Evolutionary conservation across 192 early-diverging fungal species (phyloP).

Genomic region (Backusella tarrabulga): DNA sequence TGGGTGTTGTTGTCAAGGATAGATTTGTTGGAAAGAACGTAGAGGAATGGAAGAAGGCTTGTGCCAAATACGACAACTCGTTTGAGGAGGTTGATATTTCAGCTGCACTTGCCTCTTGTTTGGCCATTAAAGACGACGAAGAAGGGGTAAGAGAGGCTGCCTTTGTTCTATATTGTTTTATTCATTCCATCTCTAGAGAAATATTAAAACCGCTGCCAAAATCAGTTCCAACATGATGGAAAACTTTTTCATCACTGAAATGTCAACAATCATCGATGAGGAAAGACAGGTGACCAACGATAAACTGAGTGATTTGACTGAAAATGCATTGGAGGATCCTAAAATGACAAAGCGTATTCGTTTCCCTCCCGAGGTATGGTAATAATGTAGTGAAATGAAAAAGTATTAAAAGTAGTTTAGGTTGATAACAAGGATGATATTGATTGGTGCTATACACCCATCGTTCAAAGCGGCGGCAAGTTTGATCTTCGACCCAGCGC

Average conservation of each 20-base stretch:
- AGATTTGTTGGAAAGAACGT: constrained; percentile 71
- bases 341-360: constrained; percentile 64
- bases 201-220: constrained; percentile 69
- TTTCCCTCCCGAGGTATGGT: constrained; percentile 56
- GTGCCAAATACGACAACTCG: constrained; percentile 42
- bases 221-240: constrained; percentile 77
- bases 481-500: constrained; percentile 88
- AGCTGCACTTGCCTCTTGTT: constrained; percentile 61
- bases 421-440: constrained; percentile 58
- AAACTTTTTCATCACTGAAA: constrained; percentile 83
- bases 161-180: background rate
- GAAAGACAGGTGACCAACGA: constrained; percentile 86
- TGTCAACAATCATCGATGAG: constrained; percentile 85
- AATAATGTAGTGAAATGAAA: too few species aligned
- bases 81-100: constrained; percentile 77
- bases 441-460: constrained; percentile 92
- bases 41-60: constrained; percentile 73
- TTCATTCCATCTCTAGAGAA: constrained; percentile 47
- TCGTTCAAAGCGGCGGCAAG: constrained; percentile 94
- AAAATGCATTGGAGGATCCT: constrained; percentile 63
- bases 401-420: constrained; percentile 12
- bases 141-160: constrained; percentile 58
- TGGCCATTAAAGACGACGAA: constrained; percentile 91
- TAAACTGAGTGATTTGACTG: constrained; percentile 70
- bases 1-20: constrained; percentile 84